These are phyloP conservation scores for Phalaenopsis aphrodite DNA, from an alignment of 106 monocot species.

Conservation along the genomic window DNA sequence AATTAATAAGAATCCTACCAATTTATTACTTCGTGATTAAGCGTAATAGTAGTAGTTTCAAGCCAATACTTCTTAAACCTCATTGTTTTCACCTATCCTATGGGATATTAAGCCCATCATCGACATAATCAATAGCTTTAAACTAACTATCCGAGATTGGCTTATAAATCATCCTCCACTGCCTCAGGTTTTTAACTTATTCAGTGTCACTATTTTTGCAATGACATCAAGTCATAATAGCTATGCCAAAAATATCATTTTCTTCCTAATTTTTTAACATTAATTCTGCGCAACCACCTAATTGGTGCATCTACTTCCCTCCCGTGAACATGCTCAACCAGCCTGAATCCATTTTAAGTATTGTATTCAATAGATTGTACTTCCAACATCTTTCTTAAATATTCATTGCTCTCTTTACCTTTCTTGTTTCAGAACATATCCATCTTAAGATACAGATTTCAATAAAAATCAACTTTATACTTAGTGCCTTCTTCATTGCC, in stretches of 20 bases:
- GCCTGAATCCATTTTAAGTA: slow-evolving; percentile 1
- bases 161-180: neutral
- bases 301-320: neutral
- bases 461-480: neutral
- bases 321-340: neutral
- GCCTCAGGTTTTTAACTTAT: neutral
- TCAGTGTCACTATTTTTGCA: neutral
- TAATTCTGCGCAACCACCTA: neutral
- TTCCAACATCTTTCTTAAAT: neutral
- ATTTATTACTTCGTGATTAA: neutral
- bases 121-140: neutral
- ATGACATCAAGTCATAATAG: neutral
- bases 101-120: neutral
- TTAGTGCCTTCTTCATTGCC: neutral
- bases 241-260: neutral
- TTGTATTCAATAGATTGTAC: neutral
- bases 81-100: neutral
- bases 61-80: neutral
- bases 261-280: neutral
- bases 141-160: too few relatives aligned
- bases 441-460: neutral
- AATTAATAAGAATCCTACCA: neutral
- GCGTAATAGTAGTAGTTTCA: neutral
- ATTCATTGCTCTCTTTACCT: neutral
- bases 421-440: neutral